These are phyloP conservation scores for Rhizopus sp. DNA, from an alignment of 371 early-diverging fungal species.

Conservation along the genomic window DNA sequence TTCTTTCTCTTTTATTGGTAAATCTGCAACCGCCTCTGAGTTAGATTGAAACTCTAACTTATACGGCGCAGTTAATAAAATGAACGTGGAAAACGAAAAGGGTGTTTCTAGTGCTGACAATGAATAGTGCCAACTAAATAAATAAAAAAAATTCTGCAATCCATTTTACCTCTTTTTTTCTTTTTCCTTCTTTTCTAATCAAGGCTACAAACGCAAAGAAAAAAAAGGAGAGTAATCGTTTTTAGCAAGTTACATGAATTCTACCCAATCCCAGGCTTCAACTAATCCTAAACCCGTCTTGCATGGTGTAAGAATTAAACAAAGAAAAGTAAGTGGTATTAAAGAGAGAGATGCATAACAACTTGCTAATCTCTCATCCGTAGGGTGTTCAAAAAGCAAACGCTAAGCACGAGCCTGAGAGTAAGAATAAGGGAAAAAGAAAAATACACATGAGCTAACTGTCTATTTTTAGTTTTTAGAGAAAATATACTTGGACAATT, in stretches of 20 bases:
- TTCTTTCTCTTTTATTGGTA: too few relatives aligned
- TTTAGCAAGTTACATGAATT: constrained; percentile 53
- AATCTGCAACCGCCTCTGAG: too few relatives aligned
- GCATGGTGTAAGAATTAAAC: constrained; percentile 84
- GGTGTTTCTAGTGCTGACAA: too few relatives aligned
- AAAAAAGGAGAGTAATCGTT: constrained; percentile 23
- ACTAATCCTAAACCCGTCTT: constrained; percentile 66
- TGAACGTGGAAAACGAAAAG: too few relatives aligned
- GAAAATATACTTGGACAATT: constrained; percentile 72
- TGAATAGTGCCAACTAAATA: too few relatives aligned
- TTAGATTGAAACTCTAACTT: too few relatives aligned
- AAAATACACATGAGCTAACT: not conserved
- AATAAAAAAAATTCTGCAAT: not conserved
- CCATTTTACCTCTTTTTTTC: not conserved
- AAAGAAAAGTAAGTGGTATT: constrained; percentile 62
- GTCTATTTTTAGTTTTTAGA: constrained; percentile 60
- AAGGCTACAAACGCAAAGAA: constrained; percentile 13
- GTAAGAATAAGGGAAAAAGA: constrained; percentile 35
- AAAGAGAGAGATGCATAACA: not conserved
- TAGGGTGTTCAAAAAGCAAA: constrained; percentile 84
- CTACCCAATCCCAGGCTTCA: constrained; percentile 59
- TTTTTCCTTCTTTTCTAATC: not conserved
- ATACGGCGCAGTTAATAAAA: too few relatives aligned
- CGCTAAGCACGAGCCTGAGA: constrained; percentile 85
- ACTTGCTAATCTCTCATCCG: constrained; percentile 6